These are phyloP conservation scores for Rhodotorula sp. DNA, from an alignment of 1,284 basidiomycete genomes.

Conservation along the genomic window DNA sequence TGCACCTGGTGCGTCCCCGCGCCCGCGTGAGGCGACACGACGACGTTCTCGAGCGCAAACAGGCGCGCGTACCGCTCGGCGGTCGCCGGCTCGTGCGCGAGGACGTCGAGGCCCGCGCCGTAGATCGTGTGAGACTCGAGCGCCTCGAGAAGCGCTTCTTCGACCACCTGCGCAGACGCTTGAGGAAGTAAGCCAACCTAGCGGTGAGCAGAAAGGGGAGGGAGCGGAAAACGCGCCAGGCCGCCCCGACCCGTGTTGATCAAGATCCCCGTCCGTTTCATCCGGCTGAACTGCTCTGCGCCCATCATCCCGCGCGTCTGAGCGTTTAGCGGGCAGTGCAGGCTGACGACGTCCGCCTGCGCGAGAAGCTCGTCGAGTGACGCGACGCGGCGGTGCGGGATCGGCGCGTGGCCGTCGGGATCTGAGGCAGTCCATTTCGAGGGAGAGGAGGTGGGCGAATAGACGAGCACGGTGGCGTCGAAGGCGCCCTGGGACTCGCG, in stretches of 20 bases:
- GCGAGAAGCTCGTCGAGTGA: slow-evolving; percentile 53
- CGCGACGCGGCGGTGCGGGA: slow-evolving; percentile 36
- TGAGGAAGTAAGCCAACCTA: slow-evolving; percentile 45
- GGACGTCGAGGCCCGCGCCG: slow-evolving; percentile 56
- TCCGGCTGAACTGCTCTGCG: slow-evolving; percentile 49
- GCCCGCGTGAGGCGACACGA: slow-evolving; percentile 62
- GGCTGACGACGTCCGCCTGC: slow-evolving; percentile 54
- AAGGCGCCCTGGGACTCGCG: slow-evolving; percentile 44
- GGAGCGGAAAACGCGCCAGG: slow-evolving; percentile 10
- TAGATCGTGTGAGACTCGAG: slow-evolving; percentile 45
- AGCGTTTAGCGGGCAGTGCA: slow-evolving; percentile 57
- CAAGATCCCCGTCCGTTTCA: slow-evolving; percentile 53
- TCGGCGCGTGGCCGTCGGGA: slow-evolving; percentile 30
- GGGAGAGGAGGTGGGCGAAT: slow-evolving; percentile 52
- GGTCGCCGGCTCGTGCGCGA: slow-evolving; percentile 63
- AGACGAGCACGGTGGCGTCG: slow-evolving; percentile 50
- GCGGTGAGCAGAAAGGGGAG: background rate
- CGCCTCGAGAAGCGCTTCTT: slow-evolving; percentile 56
- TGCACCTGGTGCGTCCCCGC: slow-evolving; percentile 12
- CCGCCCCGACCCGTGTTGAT: slow-evolving; percentile 57
- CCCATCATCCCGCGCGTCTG: slow-evolving; percentile 53
- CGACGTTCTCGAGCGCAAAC: slow-evolving; percentile 55
- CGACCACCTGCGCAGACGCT: slow-evolving; percentile 44
- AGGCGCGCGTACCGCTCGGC: slow-evolving; percentile 60
- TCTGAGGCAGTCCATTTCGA: slow-evolving; percentile 48